Conservation (phyloP, 306 rosid genomes). For the Clitoria ternatea region DNA sequence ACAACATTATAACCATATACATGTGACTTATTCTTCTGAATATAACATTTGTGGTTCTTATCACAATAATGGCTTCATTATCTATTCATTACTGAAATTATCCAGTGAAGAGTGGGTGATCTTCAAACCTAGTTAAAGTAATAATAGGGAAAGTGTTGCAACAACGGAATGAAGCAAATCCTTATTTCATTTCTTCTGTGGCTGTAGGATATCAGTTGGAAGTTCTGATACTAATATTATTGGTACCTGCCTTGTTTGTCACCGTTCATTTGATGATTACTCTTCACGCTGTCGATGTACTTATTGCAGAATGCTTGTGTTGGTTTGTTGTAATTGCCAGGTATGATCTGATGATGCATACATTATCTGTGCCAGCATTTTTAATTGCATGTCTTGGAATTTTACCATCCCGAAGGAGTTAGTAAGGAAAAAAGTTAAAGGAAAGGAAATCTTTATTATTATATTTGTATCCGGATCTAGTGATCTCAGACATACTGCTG, state of each 20-base stretch:
- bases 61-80: background rate
- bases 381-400: background rate
- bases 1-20: too few species aligned
- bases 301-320: slow-evolving; percentile 82
- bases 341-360: slow-evolving; percentile 37
- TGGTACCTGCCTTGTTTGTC: slow-evolving; percentile 72
- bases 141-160: slow-evolving; percentile 12
- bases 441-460: background rate
- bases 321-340: slow-evolving; percentile 76
- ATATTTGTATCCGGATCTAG: background rate
- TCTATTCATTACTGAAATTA: background rate
- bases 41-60: background rate
- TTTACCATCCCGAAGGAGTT: background rate
- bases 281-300: slow-evolving; percentile 78
- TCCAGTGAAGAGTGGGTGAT: background rate
- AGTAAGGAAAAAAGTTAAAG: background rate
- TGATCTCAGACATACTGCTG: background rate
- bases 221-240: slow-evolving; percentile 60
- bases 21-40: too few species aligned
- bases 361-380: background rate
- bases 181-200: slow-evolving; percentile 20
- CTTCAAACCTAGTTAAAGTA: slow-evolving; percentile 17
- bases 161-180: background rate
- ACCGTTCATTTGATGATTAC: slow-evolving; percentile 71
- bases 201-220: slow-evolving; percentile 82